Percentiles rank a stretch among this genome's conserved stretches.
Conservation (phyloP, 2,329 filamentous ascomycete genomes). For the Cytospora leucostoma region DNA sequence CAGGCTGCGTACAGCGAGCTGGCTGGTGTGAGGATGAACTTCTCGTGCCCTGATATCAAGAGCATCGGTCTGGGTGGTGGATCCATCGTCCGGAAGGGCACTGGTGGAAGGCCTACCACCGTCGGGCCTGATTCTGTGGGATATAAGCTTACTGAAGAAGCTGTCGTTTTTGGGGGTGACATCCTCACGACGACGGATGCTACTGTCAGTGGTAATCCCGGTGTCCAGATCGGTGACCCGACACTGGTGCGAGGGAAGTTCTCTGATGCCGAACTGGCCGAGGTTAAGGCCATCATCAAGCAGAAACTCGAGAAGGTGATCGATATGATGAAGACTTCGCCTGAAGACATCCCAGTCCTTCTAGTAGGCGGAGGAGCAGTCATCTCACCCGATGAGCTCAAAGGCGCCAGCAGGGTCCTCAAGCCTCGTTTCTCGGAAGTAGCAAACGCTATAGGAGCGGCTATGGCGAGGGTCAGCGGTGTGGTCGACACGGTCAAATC, state of each 20-base stretch:
- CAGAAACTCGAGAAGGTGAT: conserved; percentile 56
- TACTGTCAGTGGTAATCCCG: conserved; percentile 40
- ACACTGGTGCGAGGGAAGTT: conserved; percentile 38
- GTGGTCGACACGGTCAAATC: conserved; percentile 54
- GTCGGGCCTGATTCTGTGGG: conserved; percentile 56
- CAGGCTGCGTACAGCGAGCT: conserved; percentile 63
- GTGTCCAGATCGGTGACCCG: conserved; percentile 45
- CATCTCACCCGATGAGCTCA: conserved; percentile 56
- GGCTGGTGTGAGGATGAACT: conserved; percentile 64
- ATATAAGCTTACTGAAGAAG: conserved; percentile 47
- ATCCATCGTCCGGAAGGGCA: conserved; percentile 40
- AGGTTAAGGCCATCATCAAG: conserved; percentile 46
- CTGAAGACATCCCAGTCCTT: conserved; percentile 59
- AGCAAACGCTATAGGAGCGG: conserved; percentile 66
- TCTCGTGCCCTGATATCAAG: conserved; percentile 58
- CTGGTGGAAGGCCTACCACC: conserved; percentile 35
- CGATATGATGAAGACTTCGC: conserved; percentile 64
- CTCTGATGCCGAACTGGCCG: conserved; percentile 38
- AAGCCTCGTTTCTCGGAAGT: conserved; percentile 60
- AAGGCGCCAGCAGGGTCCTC: conserved; percentile 57
- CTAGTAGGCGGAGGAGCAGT: conserved; percentile 66
- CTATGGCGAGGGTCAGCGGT: conserved; percentile 60
- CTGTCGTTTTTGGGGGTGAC: conserved; percentile 51
- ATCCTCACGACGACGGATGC: conserved; percentile 62
- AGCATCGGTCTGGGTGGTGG: conserved; percentile 59